Evolutionary conservation across 164 flowering plant species (phyloP).

Genomic region (Liriodendron chinense): DNA sequence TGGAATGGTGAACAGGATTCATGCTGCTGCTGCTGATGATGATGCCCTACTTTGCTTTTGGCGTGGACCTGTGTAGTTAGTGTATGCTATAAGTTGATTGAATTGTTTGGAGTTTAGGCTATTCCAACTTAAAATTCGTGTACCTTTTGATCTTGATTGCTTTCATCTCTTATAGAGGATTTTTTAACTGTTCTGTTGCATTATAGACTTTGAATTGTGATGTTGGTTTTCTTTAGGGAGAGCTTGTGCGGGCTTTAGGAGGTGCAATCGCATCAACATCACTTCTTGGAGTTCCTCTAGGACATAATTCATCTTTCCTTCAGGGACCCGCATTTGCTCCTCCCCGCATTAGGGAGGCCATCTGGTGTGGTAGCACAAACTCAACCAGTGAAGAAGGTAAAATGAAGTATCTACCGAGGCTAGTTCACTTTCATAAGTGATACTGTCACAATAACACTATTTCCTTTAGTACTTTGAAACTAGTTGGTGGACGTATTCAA

Average conservation of each 20-base stretch:
- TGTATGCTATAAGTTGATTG: too few relatives aligned
- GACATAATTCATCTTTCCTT: slow-evolving; percentile 96
- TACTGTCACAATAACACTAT: too few relatives aligned
- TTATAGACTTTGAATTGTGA: background rate
- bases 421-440: too few relatives aligned
- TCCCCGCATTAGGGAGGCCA: slow-evolving; percentile 94
- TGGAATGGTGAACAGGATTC: too few relatives aligned
- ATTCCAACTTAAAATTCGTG: too few relatives aligned
- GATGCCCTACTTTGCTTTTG: too few relatives aligned
- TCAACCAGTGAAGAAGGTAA: slow-evolving; percentile 89
- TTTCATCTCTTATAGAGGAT: background rate
- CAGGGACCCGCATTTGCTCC: slow-evolving; percentile 99
- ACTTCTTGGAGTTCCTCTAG: slow-evolving; percentile 93
- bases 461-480: too few relatives aligned
- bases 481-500: too few relatives aligned
- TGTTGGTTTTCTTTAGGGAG: slow-evolving; percentile 50
- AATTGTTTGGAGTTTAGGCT: too few relatives aligned
- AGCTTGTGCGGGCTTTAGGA: slow-evolving; percentile 84
- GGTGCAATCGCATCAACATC: slow-evolving; percentile 72
- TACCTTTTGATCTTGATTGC: background rate
- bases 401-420: background rate
- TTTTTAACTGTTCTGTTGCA: background rate
- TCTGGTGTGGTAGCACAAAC: slow-evolving; percentile 98
- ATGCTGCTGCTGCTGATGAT: too few relatives aligned
- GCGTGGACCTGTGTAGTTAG: too few relatives aligned